phyloP scores from a whole-genome alignment of 768 basidiomycete genomes.

The Hydnum rufescens region DNA sequence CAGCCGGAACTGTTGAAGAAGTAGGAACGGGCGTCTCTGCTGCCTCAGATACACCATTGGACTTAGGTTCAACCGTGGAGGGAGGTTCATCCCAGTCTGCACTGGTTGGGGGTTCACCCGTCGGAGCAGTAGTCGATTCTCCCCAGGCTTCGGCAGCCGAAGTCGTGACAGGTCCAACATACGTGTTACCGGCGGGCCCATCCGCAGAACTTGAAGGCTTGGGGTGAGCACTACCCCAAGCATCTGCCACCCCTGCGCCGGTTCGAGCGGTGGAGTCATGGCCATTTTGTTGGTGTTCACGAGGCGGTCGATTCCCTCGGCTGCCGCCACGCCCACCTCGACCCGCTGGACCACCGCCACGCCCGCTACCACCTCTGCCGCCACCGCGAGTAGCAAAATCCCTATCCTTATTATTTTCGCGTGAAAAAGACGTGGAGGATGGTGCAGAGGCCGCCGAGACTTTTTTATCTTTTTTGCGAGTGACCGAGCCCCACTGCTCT shows the following conservation, averaged over 20 bases:
- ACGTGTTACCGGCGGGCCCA: background rate
- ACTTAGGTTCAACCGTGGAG: background rate
- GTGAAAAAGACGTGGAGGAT: slow-evolving; percentile 24
- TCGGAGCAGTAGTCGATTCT: background rate
- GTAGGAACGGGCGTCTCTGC: background rate
- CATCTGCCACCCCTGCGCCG: slow-evolving; percentile 22
- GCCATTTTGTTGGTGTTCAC: slow-evolving; percentile 2
- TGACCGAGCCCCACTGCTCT: slow-evolving; percentile 67
- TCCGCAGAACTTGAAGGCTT: slow-evolving; percentile 5
- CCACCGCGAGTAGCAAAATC: slow-evolving; percentile 37
- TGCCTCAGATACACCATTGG: background rate
- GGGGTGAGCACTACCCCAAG: slow-evolving; percentile 17
- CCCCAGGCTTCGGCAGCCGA: background rate
- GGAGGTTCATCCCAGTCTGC: no score
- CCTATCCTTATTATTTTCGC: slow-evolving; percentile 24
- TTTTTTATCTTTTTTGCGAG: slow-evolving; percentile 81
- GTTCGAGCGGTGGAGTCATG: slow-evolving; percentile 15
- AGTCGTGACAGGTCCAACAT: no score
- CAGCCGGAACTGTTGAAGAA: background rate
- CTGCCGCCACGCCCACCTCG: slow-evolving; percentile 25
- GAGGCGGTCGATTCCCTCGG: slow-evolving; percentile 9
- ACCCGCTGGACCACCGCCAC: slow-evolving; percentile 23
- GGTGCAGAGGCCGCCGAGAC: slow-evolving; percentile 26
- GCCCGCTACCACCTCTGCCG: slow-evolving; percentile 36
- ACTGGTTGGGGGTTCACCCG: background rate